phyloP scores from a whole-genome alignment of 495 filamentous ascomycete genomes.

The Penicillium antarcticum region DNA sequence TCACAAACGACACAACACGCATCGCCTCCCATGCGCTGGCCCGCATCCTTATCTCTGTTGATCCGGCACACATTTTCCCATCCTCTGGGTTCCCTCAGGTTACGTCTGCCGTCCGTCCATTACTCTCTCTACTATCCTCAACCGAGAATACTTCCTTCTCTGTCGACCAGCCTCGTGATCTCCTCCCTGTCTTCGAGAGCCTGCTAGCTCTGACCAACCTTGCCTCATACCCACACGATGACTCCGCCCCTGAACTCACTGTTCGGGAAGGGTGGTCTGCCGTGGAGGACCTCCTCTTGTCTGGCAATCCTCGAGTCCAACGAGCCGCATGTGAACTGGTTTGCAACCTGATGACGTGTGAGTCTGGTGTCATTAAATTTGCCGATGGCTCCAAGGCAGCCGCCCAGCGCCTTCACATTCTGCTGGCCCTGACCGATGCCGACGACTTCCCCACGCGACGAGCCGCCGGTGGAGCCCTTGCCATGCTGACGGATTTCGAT shows the following conservation, averaged over 20 bases:
- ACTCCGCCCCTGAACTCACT: conserved; percentile 63
- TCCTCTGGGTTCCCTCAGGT: conserved; percentile 68
- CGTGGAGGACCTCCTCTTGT: conserved; percentile 80
- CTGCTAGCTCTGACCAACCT: conserved; percentile 92
- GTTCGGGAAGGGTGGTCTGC: conserved; percentile 67
- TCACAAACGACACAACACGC: conserved; percentile 46
- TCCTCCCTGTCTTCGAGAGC: conserved; percentile 87
- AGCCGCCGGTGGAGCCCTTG: conserved; percentile 85
- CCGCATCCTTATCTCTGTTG: conserved; percentile 85
- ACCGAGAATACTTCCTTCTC: conserved; percentile 39
- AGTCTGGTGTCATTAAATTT: conserved; percentile 71
- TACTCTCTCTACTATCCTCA: conserved; percentile 64
- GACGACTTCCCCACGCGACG: conserved; percentile 75
- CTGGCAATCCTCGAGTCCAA: conserved; percentile 68
- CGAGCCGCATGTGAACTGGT: conserved; percentile 84
- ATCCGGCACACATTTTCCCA: conserved; percentile 82
- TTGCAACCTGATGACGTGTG: conserved; percentile 83
- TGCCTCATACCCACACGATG: conserved; percentile 66
- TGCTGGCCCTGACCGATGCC: conserved; percentile 82
- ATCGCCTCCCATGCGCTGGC: conserved; percentile 81
- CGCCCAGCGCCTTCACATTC: conserved; percentile 68
- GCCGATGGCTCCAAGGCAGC: conserved; percentile 67
- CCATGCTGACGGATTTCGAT: conserved; percentile 76
- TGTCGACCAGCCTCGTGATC: conserved; percentile 63
- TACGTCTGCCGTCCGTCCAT: conserved; percentile 73